Conservation (phyloP, 2,329 filamentous ascomycete species). For the Stagonosporopsis chrysanthemi region DNA sequence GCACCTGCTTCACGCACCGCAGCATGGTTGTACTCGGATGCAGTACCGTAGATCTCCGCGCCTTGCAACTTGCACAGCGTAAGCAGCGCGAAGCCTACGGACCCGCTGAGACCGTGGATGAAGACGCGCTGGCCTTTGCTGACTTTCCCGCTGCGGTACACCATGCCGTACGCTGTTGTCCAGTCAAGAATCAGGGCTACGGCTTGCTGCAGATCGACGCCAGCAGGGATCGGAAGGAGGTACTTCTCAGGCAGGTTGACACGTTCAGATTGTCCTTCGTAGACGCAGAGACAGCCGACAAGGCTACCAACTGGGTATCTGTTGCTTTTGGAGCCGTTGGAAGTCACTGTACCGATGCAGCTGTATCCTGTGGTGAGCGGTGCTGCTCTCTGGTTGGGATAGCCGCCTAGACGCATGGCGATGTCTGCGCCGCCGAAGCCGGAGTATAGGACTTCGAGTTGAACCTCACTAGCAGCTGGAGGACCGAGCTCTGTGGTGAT, state of each 20-base stretch:
- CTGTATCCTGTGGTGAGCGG: constrained; percentile 61
- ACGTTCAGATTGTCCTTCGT: constrained; percentile 53
- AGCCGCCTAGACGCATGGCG: constrained; percentile 59
- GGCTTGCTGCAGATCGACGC: constrained; percentile 53
- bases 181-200: constrained; percentile 57
- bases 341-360: constrained; percentile 54
- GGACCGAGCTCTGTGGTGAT: constrained; percentile 48
- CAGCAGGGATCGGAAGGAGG: constrained; percentile 53
- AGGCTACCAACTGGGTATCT: constrained; percentile 36
- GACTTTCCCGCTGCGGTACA: constrained; percentile 49
- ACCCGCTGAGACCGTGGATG: constrained; percentile 60
- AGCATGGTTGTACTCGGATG: constrained; percentile 56
- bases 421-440: constrained; percentile 60
- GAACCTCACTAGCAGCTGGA: constrained; percentile 56
- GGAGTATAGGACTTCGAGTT: constrained; percentile 57
- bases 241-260: constrained; percentile 59
- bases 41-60: constrained; percentile 60
- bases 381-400: constrained; percentile 56
- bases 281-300: constrained; percentile 39
- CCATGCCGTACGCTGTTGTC: constrained; percentile 48
- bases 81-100: constrained; percentile 57
- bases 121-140: constrained; percentile 57
- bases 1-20: constrained; percentile 51
- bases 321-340: constrained; percentile 45
- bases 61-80: constrained; percentile 54